Evolutionary conservation across 2,329 filamentous ascomycete species (phyloP).

Genomic region (Apiospora malaysiana): DNA sequence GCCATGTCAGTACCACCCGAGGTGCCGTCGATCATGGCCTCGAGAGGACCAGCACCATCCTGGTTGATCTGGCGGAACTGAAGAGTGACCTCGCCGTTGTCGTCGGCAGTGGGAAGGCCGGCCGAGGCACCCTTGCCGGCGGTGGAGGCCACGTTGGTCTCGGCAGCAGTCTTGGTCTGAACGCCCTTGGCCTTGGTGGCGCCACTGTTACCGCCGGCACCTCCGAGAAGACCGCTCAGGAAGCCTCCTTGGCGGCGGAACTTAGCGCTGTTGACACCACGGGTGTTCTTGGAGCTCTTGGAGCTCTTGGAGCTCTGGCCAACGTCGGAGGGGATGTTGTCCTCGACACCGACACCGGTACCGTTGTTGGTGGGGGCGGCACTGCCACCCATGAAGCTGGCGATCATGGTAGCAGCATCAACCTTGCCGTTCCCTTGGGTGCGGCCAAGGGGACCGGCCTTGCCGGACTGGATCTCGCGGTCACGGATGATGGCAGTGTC

Average conservation of each 20-base stretch:
- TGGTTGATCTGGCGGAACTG: slow-evolving; percentile 75
- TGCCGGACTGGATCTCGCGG: slow-evolving; percentile 59
- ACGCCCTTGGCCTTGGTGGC: slow-evolving; percentile 45
- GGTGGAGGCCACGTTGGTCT: slow-evolving; percentile 59
- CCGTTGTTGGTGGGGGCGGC: slow-evolving; percentile 46
- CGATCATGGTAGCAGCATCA: slow-evolving; percentile 61
- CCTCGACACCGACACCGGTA: slow-evolving; percentile 49
- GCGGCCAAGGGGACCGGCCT: slow-evolving; percentile 66
- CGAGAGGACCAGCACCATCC: slow-evolving; percentile 70
- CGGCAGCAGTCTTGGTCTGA: slow-evolving; percentile 49
- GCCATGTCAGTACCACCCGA: slow-evolving; percentile 65
- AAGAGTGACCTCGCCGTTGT: slow-evolving; percentile 67
- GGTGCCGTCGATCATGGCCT: slow-evolving; percentile 64
- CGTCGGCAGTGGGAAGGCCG: slow-evolving; percentile 65
- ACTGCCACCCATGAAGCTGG: slow-evolving; percentile 63
- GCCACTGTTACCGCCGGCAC: slow-evolving; percentile 38
- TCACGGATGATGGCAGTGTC: slow-evolving; percentile 74
- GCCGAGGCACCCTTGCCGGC: slow-evolving; percentile 58
- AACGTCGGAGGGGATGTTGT: slow-evolving; percentile 42
- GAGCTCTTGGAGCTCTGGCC: slow-evolving; percentile 20
- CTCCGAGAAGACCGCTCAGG: slow-evolving; percentile 39
- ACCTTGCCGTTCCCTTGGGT: slow-evolving; percentile 66
- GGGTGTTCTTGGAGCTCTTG: slow-evolving; percentile 29
- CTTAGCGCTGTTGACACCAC: slow-evolving; percentile 31
- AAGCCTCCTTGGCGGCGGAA: slow-evolving; percentile 29